Conservation (phyloP, 169 alveolate species). For the Eimeria necatrix region DNA sequence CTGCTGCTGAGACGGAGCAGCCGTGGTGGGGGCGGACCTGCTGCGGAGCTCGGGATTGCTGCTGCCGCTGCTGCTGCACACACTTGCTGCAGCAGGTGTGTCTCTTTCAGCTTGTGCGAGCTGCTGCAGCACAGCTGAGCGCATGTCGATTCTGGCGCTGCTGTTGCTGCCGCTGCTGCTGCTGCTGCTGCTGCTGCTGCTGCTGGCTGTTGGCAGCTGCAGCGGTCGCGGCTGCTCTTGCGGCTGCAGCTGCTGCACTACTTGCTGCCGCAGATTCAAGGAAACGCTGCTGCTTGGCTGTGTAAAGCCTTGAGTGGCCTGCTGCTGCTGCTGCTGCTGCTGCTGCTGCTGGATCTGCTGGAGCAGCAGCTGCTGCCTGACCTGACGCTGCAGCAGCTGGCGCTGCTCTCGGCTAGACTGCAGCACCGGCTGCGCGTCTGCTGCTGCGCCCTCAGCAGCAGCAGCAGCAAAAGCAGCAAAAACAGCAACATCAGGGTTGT, state of each 20-base stretch:
- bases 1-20: background rate
- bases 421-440: constrained; percentile 35
- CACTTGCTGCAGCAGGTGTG: constrained; percentile 32
- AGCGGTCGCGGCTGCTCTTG: constrained; percentile 38
- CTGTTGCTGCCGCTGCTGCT: constrained; percentile 50
- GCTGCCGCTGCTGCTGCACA: constrained; percentile 27
- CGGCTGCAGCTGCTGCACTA: constrained; percentile 17
- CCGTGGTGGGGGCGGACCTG: constrained; percentile 23
- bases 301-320: background rate
- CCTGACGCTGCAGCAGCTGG: constrained; percentile 64
- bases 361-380: constrained; percentile 68
- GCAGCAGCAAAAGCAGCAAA: background rate
- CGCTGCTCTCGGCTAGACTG: constrained; percentile 56
- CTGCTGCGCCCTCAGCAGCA: constrained; percentile 48
- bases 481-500: background rate
- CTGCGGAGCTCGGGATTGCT: constrained; percentile 60
- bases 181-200: constrained; percentile 36
- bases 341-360: constrained; percentile 60
- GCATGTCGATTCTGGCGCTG: constrained; percentile 23
- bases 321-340: constrained; percentile 65
- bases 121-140: constrained; percentile 64
- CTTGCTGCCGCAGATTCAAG: constrained; percentile 23
- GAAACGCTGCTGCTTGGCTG: background rate
- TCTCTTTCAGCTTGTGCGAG: constrained; percentile 3
- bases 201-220: background rate